A percentile compares a stretch with the other conserved stretches of the same genome.
Evolutionary conservation across 495 filamentous ascomycete species (phyloP).

Genomic region (Trichoderma orchidacearum): DNA sequence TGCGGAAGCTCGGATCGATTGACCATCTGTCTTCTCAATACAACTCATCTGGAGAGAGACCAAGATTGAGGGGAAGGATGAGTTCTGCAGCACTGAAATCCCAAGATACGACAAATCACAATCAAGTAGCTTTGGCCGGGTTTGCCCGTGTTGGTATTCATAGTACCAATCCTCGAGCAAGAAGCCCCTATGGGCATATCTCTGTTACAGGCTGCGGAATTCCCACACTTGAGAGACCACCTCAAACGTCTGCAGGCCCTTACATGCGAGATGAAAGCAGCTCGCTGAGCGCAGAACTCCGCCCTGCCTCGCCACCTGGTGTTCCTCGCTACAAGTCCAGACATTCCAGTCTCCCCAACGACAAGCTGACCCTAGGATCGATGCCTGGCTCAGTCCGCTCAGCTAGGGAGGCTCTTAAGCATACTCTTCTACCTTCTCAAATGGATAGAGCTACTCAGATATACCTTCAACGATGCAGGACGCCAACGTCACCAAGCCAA

Average conservation of each 20-base stretch:
- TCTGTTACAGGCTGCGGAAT: not conserved
- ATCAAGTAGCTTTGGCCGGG: too few relatives aligned
- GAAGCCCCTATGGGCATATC: not conserved
- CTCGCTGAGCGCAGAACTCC: not conserved
- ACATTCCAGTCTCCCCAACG: not conserved
- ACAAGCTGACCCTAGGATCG: not conserved
- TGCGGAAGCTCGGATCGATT: not conserved
- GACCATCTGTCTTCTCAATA: not conserved
- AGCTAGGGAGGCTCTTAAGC: not conserved
- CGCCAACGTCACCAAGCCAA: not conserved
- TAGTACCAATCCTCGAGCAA: not conserved
- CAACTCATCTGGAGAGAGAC: not conserved
- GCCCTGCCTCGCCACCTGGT: not conserved
- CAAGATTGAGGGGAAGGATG: not conserved
- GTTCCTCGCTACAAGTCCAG: not conserved
- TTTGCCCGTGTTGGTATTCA: not conserved
- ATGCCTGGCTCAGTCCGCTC: not conserved
- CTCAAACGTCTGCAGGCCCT: not conserved
- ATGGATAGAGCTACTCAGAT: not conserved
- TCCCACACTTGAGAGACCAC: not conserved
- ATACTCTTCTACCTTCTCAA: not conserved
- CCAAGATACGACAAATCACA: too few relatives aligned
- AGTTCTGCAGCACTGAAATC: not conserved
- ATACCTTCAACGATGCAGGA: not conserved
- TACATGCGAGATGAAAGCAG: not conserved